phyloP scores from a whole-genome alignment of 116 monocot species.

The Posidonia oceanica region DNA sequence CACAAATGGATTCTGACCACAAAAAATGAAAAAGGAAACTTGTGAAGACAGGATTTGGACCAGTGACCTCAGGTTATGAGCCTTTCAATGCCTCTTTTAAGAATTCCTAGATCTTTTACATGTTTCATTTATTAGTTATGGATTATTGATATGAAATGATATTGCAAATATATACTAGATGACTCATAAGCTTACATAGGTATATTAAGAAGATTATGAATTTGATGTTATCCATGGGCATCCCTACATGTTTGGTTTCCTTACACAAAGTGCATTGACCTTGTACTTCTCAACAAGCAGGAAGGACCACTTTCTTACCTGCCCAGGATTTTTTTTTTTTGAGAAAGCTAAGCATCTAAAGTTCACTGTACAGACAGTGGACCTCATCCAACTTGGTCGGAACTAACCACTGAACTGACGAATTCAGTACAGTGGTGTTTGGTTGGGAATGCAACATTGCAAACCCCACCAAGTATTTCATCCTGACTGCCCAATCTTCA shows the following conservation, averaged over 20 bases:
- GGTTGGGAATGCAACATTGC: background rate
- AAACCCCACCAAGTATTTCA: background rate
- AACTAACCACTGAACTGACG: background rate
- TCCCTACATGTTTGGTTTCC: background rate
- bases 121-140: too few species aligned
- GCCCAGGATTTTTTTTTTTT: background rate
- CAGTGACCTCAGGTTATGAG: too few species aligned
- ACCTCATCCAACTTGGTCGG: background rate
- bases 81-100: too few species aligned
- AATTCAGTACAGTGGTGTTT: too few species aligned
- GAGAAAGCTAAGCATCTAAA: background rate
- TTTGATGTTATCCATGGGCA: background rate
- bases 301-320: background rate
- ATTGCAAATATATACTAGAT: too few species aligned
- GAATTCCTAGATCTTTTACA: too few species aligned
- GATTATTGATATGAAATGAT: too few species aligned
- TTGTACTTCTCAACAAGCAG: background rate
- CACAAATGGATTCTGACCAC: too few species aligned
- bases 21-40: too few species aligned
- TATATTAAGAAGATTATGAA: too few species aligned
- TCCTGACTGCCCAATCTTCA: background rate
- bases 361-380: constrained; percentile 1
- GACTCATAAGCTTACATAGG: too few species aligned
- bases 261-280: background rate
- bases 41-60: too few species aligned